Evolutionary conservation across 805 yeast species (phyloP).

Genomic region (Wickerhamiella qilinensis): DNA sequence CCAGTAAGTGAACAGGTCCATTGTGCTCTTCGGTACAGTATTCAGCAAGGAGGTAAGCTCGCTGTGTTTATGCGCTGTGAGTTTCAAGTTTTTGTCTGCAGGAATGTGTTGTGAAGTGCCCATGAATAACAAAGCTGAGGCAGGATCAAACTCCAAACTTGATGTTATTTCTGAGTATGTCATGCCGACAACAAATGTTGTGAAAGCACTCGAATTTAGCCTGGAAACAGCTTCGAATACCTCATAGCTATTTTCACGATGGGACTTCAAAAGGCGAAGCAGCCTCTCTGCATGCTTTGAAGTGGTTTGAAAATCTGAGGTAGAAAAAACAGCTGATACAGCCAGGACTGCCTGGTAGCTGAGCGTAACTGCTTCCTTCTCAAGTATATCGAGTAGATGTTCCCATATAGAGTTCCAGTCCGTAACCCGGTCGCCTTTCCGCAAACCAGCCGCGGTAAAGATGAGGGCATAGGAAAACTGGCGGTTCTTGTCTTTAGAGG

Average conservation of each 20-base stretch:
- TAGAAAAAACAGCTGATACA: conserved; percentile 5
- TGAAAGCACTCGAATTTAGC: conserved; percentile 7
- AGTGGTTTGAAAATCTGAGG: conserved; percentile 11
- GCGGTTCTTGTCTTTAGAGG: background rate
- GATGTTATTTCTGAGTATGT: background rate
- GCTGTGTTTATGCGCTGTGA: background rate
- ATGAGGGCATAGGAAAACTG: conserved; percentile 10
- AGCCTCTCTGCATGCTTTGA: conserved; percentile 8
- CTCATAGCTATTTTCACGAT: conserved; percentile 11
- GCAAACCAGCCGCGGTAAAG: conserved; percentile 18
- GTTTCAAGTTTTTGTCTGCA: background rate
- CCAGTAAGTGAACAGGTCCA: conserved; percentile 5
- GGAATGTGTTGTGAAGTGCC: background rate
- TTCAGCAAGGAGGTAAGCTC: background rate
- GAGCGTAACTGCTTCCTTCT: background rate
- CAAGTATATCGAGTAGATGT: background rate
- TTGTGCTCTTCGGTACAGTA: background rate
- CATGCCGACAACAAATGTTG: conserved; percentile 7
- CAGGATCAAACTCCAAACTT: background rate
- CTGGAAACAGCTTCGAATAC: conserved; percentile 8
- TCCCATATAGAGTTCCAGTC: conserved; percentile 17
- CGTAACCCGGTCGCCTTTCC: conserved; percentile 24
- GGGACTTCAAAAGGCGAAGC: background rate
- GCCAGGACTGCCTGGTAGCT: conserved; percentile 9
- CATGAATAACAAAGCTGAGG: background rate